Percentiles rank a stretch among this genome's conserved stretches.
Conservation (phyloP, 2,329 filamentous ascomycete species). For the Monilinia aucupariae region DNA sequence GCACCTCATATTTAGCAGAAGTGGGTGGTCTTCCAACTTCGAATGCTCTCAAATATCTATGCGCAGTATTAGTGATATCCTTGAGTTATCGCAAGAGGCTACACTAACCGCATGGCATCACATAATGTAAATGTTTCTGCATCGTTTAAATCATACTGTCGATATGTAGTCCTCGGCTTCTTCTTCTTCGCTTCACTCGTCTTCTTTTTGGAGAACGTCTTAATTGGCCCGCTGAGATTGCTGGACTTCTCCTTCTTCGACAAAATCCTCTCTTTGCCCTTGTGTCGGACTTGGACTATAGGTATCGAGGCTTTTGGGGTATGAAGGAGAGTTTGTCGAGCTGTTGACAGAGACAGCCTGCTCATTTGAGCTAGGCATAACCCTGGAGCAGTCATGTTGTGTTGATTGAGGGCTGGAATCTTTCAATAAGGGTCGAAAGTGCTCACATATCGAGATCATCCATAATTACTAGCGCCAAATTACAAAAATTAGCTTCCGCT, state of each 20-base stretch:
- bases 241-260: slow-evolving; percentile 25
- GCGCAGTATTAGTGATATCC: slow-evolving; percentile 15
- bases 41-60: slow-evolving; percentile 80
- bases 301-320: slow-evolving; percentile 24
- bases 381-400: slow-evolving; percentile 31
- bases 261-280: slow-evolving; percentile 21
- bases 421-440: neutral
- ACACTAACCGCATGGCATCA: slow-evolving; percentile 80
- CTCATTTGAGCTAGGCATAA: slow-evolving; percentile 35
- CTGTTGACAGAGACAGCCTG: slow-evolving; percentile 27
- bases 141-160: slow-evolving; percentile 36
- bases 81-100: neutral
- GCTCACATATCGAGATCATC: slow-evolving; percentile 9
- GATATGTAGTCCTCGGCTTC: slow-evolving; percentile 33
- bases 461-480: slow-evolving; percentile 10
- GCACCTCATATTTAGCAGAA: slow-evolving; percentile 79
- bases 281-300: slow-evolving; percentile 23
- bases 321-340: slow-evolving; percentile 17
- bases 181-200: slow-evolving; percentile 33
- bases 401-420: slow-evolving; percentile 11
- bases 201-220: slow-evolving; percentile 34
- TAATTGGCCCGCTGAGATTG: slow-evolving; percentile 16
- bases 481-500: slow-evolving; percentile 6
- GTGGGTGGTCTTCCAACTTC: slow-evolving; percentile 79
- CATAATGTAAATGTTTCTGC: slow-evolving; percentile 70